Evolutionary conservation across 2,329 filamentous ascomycete species (phyloP), one percentile per base, ranked within the genome.

Genomic region (Microthyrium microscopicum): DNA sequence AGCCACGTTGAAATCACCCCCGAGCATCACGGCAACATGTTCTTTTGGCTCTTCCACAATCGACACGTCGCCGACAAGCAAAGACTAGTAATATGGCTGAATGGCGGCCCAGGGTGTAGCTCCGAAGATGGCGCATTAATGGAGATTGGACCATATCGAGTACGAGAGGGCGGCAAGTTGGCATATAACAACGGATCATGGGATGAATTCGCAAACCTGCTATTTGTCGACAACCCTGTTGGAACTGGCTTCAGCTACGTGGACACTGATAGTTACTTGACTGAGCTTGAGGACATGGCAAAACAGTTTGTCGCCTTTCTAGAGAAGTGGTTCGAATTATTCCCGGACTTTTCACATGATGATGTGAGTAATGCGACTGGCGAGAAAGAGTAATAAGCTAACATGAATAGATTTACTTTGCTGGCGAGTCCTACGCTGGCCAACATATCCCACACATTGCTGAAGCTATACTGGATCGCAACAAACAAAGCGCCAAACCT

Each of bases 1-100:
- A 93, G 84, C 35, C 89, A 98, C 60, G 77, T 98, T 54, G 85
- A 95, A 58, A 68, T 98, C 47, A 79, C 75, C 21, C 70, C 78
- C 15, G 75, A 83, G 43, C 70, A 78, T 53, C 83, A 95, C 52
- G 87, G 83, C 45, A 92, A 95, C 55, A 60, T 98, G 13, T 98
- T 95, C 65, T 98, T 98, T 64, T 98, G 89, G 89, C 82, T 94
- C 50, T 94, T 81, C 52, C 74, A 93, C 52, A 95, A 95, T 52
- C 71, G 81, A 44, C 89, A 98, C 54, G 93, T 98, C 44, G 87
- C 84, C 37, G 81, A 95, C 52, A 73, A 70, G 46, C 81, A 89
- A 53, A 73, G 89, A 37, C 93, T 85, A 3, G 79, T 98, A 8
- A 75, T 98, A 48, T 98, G 91, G 89, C 61, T 98, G 37, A 98